These are phyloP conservation scores for Fraxinus pennsylvanica DNA, from an alignment of 257 asterid species.

Conservation along the genomic window DNA sequence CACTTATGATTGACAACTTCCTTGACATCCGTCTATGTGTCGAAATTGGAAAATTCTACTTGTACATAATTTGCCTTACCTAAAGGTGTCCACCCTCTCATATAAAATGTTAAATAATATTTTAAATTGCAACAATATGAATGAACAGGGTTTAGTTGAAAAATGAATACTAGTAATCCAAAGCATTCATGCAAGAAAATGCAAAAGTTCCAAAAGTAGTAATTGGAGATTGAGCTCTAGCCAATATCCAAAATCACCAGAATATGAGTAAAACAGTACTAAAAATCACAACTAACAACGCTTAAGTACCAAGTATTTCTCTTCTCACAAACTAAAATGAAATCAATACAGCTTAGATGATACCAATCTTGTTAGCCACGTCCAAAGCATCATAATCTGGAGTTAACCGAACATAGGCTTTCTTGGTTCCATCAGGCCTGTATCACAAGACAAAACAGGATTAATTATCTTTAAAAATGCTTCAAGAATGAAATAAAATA, in stretches of 20 bases:
- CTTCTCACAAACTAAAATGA: background rate
- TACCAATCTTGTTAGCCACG: constrained; percentile 34
- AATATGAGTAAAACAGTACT: background rate
- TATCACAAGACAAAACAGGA: background rate
- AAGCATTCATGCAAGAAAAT: background rate
- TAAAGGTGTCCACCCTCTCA: too few species aligned
- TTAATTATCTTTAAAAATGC: background rate
- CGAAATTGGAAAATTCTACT: too few species aligned
- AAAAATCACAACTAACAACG: background rate
- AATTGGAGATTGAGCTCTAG: background rate
- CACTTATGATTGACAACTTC: too few species aligned
- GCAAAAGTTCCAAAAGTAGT: background rate
- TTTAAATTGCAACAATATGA: background rate
- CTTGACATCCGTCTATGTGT: too few species aligned
- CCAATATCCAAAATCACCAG: background rate
- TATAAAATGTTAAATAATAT: too few species aligned
- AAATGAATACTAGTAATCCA: background rate
- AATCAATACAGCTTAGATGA: constrained; percentile 18
- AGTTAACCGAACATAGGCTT: constrained; percentile 29
- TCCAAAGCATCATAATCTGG: constrained; percentile 33
- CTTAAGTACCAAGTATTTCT: background rate
- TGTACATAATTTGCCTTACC: too few species aligned
- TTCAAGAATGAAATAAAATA: background rate
- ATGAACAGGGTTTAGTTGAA: background rate
- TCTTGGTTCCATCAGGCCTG: constrained; percentile 34